phyloP scores from a whole-genome alignment of 805 yeast species.

The Hanseniaspora thailandica region DNA sequence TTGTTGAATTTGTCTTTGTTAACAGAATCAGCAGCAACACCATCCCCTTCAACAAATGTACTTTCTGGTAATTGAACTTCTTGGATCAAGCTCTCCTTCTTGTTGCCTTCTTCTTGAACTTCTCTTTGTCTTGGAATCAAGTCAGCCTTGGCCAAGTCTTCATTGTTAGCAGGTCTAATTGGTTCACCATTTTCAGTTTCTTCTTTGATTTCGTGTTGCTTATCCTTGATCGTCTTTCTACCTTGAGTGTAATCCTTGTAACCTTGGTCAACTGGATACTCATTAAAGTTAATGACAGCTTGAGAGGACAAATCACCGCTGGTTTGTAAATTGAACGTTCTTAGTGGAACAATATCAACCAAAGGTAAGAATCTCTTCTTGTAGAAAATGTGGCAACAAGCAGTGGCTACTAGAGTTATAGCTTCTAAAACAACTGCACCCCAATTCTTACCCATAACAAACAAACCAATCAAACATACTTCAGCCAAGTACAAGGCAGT shows the following conservation, averaged over 20 bases:
- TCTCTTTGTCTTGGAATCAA: constrained; percentile 20
- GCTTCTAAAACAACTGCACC: constrained; percentile 63
- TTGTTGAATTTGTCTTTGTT: background rate
- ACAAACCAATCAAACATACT: constrained; percentile 55
- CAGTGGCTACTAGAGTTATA: constrained; percentile 47
- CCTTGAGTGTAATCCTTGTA: constrained; percentile 41
- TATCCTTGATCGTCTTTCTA: constrained; percentile 31
- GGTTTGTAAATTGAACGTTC: constrained; percentile 32
- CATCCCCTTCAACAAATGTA: constrained; percentile 12
- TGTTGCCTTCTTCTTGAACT: background rate
- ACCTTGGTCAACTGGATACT: constrained; percentile 64
- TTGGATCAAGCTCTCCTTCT: background rate
- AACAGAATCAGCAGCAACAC: background rate
- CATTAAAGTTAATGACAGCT: constrained; percentile 28
- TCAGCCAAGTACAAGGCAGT: constrained; percentile 63
- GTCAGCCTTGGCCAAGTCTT: constrained; percentile 25
- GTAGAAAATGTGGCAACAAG: constrained; percentile 45
- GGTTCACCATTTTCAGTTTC: constrained; percentile 18
- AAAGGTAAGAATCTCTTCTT: constrained; percentile 51
- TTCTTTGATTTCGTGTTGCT: constrained; percentile 19
- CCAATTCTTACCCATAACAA: constrained; percentile 70
- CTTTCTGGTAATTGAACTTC: background rate
- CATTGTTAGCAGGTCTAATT: constrained; percentile 25
- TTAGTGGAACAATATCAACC: constrained; percentile 57
- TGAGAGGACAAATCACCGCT: constrained; percentile 20